Evolutionary conservation across 495 filamentous ascomycete genomes (phyloP).

Genomic region (Aspergillus taichungensis): DNA sequence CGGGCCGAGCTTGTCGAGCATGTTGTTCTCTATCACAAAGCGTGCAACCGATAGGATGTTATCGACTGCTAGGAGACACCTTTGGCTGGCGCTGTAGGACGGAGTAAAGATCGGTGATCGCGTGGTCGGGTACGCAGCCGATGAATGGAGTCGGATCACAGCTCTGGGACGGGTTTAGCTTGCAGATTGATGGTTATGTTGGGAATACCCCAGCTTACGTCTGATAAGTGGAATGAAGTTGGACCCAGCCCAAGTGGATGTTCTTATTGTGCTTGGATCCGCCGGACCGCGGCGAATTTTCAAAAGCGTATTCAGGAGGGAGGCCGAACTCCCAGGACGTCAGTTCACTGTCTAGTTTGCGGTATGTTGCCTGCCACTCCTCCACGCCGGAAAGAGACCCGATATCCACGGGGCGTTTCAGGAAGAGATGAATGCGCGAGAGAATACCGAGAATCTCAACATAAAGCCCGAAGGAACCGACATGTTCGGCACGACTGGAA

Average conservation of each 20-base stretch:
- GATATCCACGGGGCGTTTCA: conserved; percentile 84
- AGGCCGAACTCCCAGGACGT: conserved; percentile 76
- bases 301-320: conserved; percentile 62
- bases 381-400: conserved; percentile 74
- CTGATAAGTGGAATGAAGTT: conserved; percentile 76
- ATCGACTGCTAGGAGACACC: conserved; percentile 73
- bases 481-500: conserved; percentile 63
- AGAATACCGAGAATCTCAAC: conserved; percentile 80
- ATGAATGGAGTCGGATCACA: conserved; percentile 85
- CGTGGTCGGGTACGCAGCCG: conserved; percentile 81
- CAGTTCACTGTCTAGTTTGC: conserved; percentile 68
- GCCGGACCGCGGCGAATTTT: conserved; percentile 62
- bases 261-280: conserved; percentile 51
- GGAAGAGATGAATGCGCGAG: conserved; percentile 74
- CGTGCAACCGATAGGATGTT: conserved; percentile 69
- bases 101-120: conserved; percentile 78
- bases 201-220: conserved; percentile 34
- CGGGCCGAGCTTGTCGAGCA: conserved; percentile 72
- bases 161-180: conserved; percentile 43
- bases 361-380: conserved; percentile 79
- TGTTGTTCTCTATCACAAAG: conserved; percentile 61
- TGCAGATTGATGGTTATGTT: too few species aligned
- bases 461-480: conserved; percentile 79
- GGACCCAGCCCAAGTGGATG: conserved; percentile 75
- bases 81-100: conserved; percentile 71